Evolutionary conservation across 192 early-diverging fungal genomes (phyloP), one percentile per base, ranked within the genome.

Genomic region (Lunasporangiospora selenospora): DNA sequence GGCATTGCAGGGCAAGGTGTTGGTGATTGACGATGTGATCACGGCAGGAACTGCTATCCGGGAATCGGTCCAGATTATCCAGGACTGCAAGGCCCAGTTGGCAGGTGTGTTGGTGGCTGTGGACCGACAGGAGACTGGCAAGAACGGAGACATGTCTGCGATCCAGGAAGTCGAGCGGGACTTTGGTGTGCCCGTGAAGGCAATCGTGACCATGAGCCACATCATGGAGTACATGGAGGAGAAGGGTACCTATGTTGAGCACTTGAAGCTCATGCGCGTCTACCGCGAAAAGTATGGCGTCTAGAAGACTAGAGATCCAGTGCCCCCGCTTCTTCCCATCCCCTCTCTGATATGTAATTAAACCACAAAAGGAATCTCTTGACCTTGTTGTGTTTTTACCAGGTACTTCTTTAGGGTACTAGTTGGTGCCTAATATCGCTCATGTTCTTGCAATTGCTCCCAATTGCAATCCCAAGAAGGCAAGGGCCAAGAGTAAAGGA

Each of bases 11-110:
- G 92, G 93, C 18, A 76, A 81, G 23, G 87, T 96, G 16, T 77
- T 99, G 47, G 84, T 99, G 23, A 86, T 94, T 26, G 98, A 99
- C 81, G 98, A 99, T 77, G 98, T 99, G 9, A 98, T 98, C 76
- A 99, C 98, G 3, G 98, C 98, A 6, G 98, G 98, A 26, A 99
- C 98, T 10, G 95, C 98, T n/a, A 97, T 99, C 71, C 80, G 93
- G 23, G 96, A 99, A 76, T 87, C 87, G 36, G 82, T 98, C 36
- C 85, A 77, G 26, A 89, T 98, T 48, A 96, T 99, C 45, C 61
- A 82, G 60, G 66, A 75, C 16, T 82, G 87, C 33, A 88, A 88
- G 9, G 96, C 94, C 16, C 58, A 83, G 18, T 67, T 94, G 31
- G 82, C 83, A 9, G 96, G 96, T 42, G 91, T 99, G 3, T 75